Evolutionary conservation across 2,329 filamentous ascomycete genomes (phyloP).

Genomic region (Cercospora sojina): DNA sequence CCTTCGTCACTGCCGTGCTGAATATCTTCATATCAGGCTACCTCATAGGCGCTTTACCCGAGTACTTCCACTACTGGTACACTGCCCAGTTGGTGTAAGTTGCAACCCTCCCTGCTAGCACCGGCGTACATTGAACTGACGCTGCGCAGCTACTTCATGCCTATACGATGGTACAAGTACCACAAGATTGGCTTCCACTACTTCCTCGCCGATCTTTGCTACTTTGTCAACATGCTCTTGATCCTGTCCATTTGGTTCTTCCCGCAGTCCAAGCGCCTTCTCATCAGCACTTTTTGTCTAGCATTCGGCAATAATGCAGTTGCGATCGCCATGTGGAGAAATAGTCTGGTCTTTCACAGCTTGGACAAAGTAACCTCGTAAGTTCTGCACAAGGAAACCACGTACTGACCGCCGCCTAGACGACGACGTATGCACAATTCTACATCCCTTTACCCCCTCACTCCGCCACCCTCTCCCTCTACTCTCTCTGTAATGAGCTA

Average conservation of each 20-base stretch:
- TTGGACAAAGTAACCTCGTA: conserved; percentile 94
- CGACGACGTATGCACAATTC: conserved; percentile 27
- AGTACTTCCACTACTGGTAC: conserved; percentile 92
- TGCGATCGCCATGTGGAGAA: conserved; percentile 98
- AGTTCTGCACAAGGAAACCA: conserved; percentile 8
- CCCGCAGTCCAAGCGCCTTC: conserved; percentile 82
- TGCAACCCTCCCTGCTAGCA: neutral
- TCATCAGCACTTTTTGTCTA: conserved; percentile 88
- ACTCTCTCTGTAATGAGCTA: conserved; percentile 3
- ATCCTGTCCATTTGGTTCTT: conserved; percentile 86
- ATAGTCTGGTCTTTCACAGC: conserved; percentile 96
- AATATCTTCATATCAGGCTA: conserved; percentile 98
- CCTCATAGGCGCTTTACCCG: conserved; percentile 78
- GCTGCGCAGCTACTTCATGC: conserved; percentile 81
- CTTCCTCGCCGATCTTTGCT: conserved; percentile 94
- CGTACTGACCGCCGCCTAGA: conserved; percentile 19
- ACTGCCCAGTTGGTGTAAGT: conserved; percentile 38
- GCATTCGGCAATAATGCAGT: conserved; percentile 96
- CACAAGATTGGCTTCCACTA: conserved; percentile 92
- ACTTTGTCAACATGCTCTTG: conserved; percentile 90
- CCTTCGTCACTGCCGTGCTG: conserved; percentile 92
- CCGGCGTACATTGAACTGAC: conserved; percentile 19
- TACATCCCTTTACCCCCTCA: neutral
- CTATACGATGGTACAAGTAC: conserved; percentile 88
- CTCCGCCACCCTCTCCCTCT: neutral